phyloP scores from a whole-genome alignment of 2,329 filamentous ascomycete species.

The Colletotrichum eremochloae region DNA sequence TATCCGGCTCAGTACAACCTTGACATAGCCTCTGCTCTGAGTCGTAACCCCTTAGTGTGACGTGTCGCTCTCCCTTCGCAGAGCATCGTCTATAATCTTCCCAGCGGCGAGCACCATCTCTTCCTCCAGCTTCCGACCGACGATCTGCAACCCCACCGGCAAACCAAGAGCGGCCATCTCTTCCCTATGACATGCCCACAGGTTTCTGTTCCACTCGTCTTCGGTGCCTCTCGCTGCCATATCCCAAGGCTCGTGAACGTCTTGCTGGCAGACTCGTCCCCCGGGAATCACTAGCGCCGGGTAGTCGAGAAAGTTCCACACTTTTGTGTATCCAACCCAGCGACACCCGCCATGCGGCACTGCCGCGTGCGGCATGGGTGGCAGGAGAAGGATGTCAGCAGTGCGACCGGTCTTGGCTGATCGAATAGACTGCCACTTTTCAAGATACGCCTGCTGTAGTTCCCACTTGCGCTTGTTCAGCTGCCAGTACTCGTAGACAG shows the following conservation, averaged over 20 bases:
- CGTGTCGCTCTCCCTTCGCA: neutral
- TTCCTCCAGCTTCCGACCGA: constrained; percentile 32
- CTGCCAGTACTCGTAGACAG: constrained; percentile 77
- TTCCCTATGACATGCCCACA: constrained; percentile 10
- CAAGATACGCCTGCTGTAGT: constrained; percentile 57
- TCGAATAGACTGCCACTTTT: constrained; percentile 66
- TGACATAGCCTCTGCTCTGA: no score
- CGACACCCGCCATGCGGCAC: constrained; percentile 57
- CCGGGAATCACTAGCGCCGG: constrained; percentile 51
- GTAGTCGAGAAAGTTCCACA: constrained; percentile 56
- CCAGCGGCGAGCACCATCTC: constrained; percentile 30
- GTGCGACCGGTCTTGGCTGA: constrained; percentile 57
- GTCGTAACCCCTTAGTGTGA: no score
- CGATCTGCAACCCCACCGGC: constrained; percentile 27
- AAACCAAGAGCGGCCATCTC: neutral
- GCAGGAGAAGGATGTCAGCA: constrained; percentile 70
- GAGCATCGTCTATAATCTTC: constrained; percentile 18
- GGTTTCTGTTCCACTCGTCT: constrained; percentile 27
- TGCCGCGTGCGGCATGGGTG: constrained; percentile 71
- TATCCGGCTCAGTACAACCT: no score
- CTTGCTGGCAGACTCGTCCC: constrained; percentile 54
- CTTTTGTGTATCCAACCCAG: constrained; percentile 63
- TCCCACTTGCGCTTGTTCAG: constrained; percentile 70
- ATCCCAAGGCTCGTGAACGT: constrained; percentile 52
- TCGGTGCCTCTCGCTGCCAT: neutral